Evolutionary conservation across 2,329 filamentous ascomycete genomes (phyloP), one percentile per base, ranked within the genome.

Genomic region (Fonsecaea pedrosoi): DNA sequence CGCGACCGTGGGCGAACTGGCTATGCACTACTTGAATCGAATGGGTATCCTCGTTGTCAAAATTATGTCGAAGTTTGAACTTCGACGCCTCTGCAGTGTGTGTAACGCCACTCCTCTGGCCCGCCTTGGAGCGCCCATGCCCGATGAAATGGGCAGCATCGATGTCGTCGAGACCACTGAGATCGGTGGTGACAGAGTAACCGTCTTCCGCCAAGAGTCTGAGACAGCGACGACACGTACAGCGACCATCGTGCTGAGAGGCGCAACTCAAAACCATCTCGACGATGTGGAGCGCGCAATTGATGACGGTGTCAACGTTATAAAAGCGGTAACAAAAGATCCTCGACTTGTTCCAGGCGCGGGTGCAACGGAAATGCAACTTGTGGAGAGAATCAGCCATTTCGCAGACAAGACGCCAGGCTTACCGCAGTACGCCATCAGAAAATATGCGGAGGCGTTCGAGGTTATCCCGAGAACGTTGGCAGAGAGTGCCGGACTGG

Each of bases 271-370:
- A 81, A 99, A 99, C 83, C 92, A 98, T 79, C 88, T 99, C 30
- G 95, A 99, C 76, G 95, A 99, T 74, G 87, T 99, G 40, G 95
- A 99, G 85, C 90, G 95, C 71, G 95, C 95, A 59, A 94, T 99
- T 64, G 95, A 99, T 75, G 95, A 99, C 73, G 95, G 95, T 71
- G 95, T 99, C 78, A 99, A 98, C 77, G 96, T 96, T 60, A 91
- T 99, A 79, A 99, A 99, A 84, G 95, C 95, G 71, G 96, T 99
- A 78, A 98, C 95, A 69, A 92, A 92, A 78, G 96, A 99, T 77
- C 84, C 94, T 6, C 87, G 94, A 70, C 85, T 99, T 66, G 94
- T 99, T 0, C 93, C 95, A 42, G 95, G 95, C 71, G 95, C 95
- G 35, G 96, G 95, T 75, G 94, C 95, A 56, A 92, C 94, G 69